phyloP scores from a whole-genome alignment of 116 monocot genomes.

The Zostera marina region DNA sequence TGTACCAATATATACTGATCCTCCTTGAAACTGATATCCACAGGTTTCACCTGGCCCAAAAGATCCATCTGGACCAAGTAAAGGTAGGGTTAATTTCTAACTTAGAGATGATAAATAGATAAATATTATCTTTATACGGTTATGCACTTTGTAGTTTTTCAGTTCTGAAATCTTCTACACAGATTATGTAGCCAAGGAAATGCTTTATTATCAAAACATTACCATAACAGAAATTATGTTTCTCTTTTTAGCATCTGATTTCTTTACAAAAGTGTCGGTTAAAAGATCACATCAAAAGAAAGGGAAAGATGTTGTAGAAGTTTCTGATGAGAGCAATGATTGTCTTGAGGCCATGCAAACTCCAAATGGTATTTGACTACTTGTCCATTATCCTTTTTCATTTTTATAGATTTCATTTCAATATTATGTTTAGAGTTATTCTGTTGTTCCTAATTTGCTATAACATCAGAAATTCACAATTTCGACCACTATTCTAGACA shows the following conservation, averaged over 20 bases:
- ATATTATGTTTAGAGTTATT: background rate
- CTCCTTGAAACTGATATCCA: background rate
- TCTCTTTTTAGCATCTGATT: slow-evolving; percentile 2
- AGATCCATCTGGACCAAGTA: background rate
- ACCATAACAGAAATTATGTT: background rate
- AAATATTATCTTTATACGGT: background rate
- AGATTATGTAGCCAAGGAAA: background rate
- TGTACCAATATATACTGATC: background rate
- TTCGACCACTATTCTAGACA: too few relatives aligned
- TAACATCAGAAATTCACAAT: too few relatives aligned
- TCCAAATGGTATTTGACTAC: background rate
- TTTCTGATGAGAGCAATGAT: background rate
- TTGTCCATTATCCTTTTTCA: background rate
- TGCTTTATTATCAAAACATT: background rate
- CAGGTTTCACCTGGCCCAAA: slow-evolving; percentile 3
- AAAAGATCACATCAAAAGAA: slow-evolving; percentile 2
- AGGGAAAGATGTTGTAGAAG: background rate
- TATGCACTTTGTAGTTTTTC: background rate
- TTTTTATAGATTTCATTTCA: background rate
- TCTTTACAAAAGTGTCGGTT: slow-evolving; percentile 5
- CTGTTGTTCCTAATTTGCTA: too few relatives aligned
- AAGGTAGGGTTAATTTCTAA: background rate
- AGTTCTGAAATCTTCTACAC: background rate
- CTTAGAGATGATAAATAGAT: background rate
- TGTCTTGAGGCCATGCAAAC: background rate